Evolutionary conservation across 1,284 basidiomycete species (phyloP).

Genomic region (Omphalotus olearius): DNA sequence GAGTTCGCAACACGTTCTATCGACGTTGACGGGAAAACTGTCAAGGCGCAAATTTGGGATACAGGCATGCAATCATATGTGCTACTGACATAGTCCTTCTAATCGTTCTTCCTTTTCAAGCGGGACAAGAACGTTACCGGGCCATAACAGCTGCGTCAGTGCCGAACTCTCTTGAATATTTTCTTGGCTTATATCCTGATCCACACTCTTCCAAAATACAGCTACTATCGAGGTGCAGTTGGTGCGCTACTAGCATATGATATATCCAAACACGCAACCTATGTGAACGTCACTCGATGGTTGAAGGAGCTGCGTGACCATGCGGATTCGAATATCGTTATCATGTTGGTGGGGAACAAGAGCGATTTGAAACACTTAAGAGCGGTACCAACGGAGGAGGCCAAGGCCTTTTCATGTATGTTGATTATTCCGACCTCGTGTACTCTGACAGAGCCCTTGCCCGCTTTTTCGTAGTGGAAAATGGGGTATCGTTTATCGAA

Average conservation of each 20-base stretch:
- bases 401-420: conserved; percentile 81
- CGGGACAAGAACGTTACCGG: conserved; percentile 97
- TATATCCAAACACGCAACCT: conserved; percentile 94
- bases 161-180: not conserved
- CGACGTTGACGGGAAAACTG: conserved; percentile 92
- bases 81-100: not conserved
- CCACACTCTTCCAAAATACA: conserved; percentile 26
- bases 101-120: conserved; percentile 33
- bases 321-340: conserved; percentile 90
- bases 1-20: conserved; percentile 98
- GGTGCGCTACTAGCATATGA: conserved; percentile 91
- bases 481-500: conserved; percentile 94
- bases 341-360: conserved; percentile 96
- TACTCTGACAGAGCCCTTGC: conserved; percentile 1
- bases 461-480: conserved; percentile 45
- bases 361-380: conserved; percentile 97
- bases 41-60: conserved; percentile 99
- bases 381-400: conserved; percentile 95
- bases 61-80: conserved; percentile 58
- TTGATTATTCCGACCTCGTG: conserved; percentile 17
- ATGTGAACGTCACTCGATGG: conserved; percentile 96
- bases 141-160: conserved; percentile 96
- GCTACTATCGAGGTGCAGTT: conserved; percentile 98
- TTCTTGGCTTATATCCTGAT: conserved; percentile 1
- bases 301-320: conserved; percentile 97